These are phyloP conservation scores for Fusarium veterinarium DNA, from an alignment of 2,329 filamentous ascomycete species.

Conservation along the genomic window DNA sequence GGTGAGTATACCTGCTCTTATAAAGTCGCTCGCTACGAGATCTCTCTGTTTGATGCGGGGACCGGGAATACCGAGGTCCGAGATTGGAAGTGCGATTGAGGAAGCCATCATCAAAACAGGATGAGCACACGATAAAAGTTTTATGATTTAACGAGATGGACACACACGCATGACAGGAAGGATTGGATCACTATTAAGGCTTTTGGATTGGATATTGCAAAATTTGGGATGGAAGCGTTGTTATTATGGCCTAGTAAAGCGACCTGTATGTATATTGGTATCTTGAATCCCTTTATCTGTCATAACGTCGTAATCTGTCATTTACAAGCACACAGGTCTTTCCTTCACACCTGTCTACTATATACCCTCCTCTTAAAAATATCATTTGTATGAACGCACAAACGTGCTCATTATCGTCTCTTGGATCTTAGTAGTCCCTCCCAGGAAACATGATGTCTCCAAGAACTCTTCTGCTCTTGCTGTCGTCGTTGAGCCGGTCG, in stretches of 20 bases:
- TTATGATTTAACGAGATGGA: not conserved
- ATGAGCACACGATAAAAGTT: not conserved
- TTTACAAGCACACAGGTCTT: conserved; percentile 6
- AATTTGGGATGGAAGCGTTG: conserved; percentile 8
- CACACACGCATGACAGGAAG: not conserved
- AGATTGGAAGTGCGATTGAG: conserved; percentile 44
- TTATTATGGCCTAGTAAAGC: conserved; percentile 23
- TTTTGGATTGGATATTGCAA: not conserved
- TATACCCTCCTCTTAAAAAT: not conserved
- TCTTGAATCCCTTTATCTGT: conserved; percentile 29
- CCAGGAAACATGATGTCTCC: conserved; percentile 41
- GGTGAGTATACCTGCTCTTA: conserved; percentile 30
- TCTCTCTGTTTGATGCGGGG: conserved; percentile 41
- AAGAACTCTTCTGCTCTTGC: conserved; percentile 16
- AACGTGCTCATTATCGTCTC: conserved; percentile 21
- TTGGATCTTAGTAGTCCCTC: conserved; percentile 42
- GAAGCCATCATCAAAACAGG: conserved; percentile 30
- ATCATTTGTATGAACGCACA: not conserved
- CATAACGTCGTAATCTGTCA: conserved; percentile 42
- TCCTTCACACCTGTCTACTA: not conserved
- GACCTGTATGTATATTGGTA: conserved; percentile 38
- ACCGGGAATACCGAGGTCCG: conserved; percentile 41
- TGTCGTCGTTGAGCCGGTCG: conserved; percentile 5
- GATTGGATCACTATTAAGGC: not conserved
- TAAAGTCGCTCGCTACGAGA: conserved; percentile 33